Evolutionary conservation across 768 basidiomycete genomes (phyloP), one percentile per base, ranked within the genome.

Genomic region (Leucosporidium creatinivorum): DNA sequence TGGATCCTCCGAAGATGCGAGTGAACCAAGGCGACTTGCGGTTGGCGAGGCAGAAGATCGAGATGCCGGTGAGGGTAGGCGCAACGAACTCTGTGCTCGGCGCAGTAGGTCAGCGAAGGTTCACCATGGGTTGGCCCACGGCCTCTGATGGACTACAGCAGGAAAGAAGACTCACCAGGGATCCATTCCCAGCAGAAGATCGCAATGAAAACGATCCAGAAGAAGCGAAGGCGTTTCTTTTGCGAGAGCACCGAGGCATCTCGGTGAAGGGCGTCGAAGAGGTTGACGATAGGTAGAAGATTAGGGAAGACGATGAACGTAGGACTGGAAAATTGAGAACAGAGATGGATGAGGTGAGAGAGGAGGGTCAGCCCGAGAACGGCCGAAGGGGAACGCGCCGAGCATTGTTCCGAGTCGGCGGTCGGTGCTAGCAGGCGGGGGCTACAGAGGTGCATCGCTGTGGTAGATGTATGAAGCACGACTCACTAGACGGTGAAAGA

Each of bases 1-100:
- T 73, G 33, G 77, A 76, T 48, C 80, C 79, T 33, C 80, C 80
- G 64, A 80, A 80, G 62, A 80, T 73, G 69, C 79, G 80, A 44
- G 79, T 76, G 61, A 79, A 62, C 63, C 77, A 77, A 4, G 69
- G 52, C 68, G 70, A 55, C 69, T 77, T 48, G 70, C 76, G 68
- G 63, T 67, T 66, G 73, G 72, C 74, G 58, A 81, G 69, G 66
- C 79, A 80, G 73, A 79, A 74, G 64, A 80, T 77, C 49, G 69
- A 68, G 59, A 75, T 33, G 13, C 71, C 75, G 23, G 62, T 67
- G 17, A 67, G 44, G 33, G 66, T 65, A 44, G 31, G 63, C 66
- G 77, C 73, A 58, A 77, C 73, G 69, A 58, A 72, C 65, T 75
- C 73, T n/a, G n/a, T n/a, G 39, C 39, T 44, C 39, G 39, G 39